Conservation (phyloP, 1,284 basidiomycete species). For the Tausonia pullulans region DNA sequence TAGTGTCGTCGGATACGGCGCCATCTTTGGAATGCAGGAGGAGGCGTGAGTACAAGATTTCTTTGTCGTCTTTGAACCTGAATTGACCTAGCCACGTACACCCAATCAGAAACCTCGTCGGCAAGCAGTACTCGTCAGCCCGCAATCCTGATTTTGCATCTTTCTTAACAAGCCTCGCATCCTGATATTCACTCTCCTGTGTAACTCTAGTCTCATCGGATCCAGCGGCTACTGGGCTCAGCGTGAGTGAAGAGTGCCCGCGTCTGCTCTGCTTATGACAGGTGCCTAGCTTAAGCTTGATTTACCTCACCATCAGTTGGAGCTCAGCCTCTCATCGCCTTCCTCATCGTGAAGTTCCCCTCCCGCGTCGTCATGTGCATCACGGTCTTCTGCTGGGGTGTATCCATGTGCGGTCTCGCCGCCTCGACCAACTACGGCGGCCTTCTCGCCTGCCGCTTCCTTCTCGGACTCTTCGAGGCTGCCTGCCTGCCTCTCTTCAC, state of each 20-base stretch:
- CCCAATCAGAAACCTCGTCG: constrained; percentile 16
- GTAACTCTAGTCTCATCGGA: constrained; percentile 7
- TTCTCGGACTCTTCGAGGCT: constrained; percentile 35
- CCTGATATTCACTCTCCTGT: no score
- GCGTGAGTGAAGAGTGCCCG: not conserved
- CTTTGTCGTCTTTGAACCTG: no score
- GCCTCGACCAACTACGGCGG: constrained; percentile 24
- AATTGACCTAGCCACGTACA: no score
- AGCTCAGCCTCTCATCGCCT: constrained; percentile 33
- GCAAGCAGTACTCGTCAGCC: constrained; percentile 25
- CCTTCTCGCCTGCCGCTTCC: constrained; percentile 29
- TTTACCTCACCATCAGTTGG: constrained; percentile 16
- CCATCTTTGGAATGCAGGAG: constrained; percentile 22
- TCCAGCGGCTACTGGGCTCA: constrained; percentile 12
- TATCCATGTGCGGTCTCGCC: constrained; percentile 21
- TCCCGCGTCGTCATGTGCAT: constrained; percentile 25
- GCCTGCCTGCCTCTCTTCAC: constrained; percentile 34
- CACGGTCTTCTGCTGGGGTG: constrained; percentile 29
- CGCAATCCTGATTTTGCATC: not conserved
- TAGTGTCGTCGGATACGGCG: constrained; percentile 13
- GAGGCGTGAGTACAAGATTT: constrained; percentile 17
- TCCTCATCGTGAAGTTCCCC: constrained; percentile 27
- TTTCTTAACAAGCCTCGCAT: not conserved
- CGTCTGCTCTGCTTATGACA: not conserved
- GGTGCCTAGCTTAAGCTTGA: constrained; percentile 19